phyloP scores from a whole-genome alignment of 805 yeast genomes.

The Candida ulmi region DNA sequence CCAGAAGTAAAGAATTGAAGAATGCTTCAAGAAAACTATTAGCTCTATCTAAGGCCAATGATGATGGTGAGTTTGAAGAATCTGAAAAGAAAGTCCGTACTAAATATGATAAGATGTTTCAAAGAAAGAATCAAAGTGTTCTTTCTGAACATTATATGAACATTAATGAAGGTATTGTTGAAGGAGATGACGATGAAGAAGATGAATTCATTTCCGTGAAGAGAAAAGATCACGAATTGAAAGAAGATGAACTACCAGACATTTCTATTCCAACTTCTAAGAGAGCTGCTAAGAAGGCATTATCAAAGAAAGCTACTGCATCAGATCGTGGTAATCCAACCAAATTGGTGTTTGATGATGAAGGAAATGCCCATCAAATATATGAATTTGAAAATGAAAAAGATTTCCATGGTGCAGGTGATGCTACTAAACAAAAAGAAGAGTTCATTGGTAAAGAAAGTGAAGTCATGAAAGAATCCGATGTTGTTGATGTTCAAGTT shows the following conservation, averaged over 20 bases:
- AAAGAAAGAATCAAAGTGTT: conserved; percentile 88
- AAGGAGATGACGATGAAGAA: conserved; percentile 35
- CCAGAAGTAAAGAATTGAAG: conserved; percentile 63
- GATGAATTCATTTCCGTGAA: conserved; percentile 71
- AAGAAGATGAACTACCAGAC: conserved; percentile 60
- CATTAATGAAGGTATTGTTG: conserved; percentile 27
- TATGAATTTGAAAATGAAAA: conserved; percentile 90
- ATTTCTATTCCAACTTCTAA: conserved; percentile 66
- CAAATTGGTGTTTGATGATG: conserved; percentile 87
- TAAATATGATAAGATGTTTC: conserved; percentile 93
- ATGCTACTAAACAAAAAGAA: conserved; percentile 60
- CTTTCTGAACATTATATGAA: conserved; percentile 83
- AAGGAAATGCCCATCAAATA: conserved; percentile 85
- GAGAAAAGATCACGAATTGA: conserved; percentile 66
- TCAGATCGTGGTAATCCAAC: conserved; percentile 62
- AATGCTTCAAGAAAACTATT: conserved; percentile 72
- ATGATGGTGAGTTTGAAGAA: conserved; percentile 53
- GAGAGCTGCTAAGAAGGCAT: conserved; percentile 77
- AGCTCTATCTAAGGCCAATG: conserved; percentile 49
- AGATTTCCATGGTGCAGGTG: conserved; percentile 69
- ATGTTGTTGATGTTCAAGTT: conserved; percentile 67
- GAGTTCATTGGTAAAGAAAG: conserved; percentile 64
- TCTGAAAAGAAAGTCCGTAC: conserved; percentile 56
- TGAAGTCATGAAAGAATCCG: conserved; percentile 63
- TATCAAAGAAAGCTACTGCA: conserved; percentile 73